Evolutionary conservation across 2,329 filamentous ascomycete genomes (phyloP).

Genomic region (Teratosphaeriaceae sp.): DNA sequence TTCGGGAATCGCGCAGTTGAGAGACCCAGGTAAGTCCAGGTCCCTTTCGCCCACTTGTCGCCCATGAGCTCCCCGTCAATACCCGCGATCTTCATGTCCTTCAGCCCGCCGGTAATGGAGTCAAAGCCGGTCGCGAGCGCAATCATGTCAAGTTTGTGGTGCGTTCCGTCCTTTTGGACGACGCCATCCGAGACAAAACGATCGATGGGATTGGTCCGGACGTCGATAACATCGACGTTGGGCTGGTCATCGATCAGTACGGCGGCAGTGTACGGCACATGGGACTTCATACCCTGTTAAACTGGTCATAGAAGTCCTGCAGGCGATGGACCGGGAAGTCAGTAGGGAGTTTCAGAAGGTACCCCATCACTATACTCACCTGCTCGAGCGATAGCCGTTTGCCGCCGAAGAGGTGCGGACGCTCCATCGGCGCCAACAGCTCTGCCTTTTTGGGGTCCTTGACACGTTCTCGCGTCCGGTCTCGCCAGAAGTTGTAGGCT

Average conservation of each 20-base stretch:
- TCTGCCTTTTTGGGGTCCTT: conserved; percentile 39
- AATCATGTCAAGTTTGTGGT: conserved; percentile 41
- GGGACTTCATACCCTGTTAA: conserved; percentile 24
- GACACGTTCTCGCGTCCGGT: conserved; percentile 38
- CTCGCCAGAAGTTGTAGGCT: conserved; percentile 43
- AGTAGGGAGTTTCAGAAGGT: no score
- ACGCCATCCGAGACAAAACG: conserved; percentile 30
- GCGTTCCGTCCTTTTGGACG: conserved; percentile 31
- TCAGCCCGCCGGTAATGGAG: conserved; percentile 38
- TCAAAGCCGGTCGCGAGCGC: conserved; percentile 43
- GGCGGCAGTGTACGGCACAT: neutral
- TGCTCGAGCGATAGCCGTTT: conserved; percentile 44
- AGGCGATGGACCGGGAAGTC: no score
- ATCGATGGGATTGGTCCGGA: conserved; percentile 31
- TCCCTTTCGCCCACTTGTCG: conserved; percentile 34
- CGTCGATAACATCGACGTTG: conserved; percentile 38
- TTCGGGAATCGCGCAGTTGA: conserved; percentile 26
- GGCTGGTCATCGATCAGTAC: conserved; percentile 14
- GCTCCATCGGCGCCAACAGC: conserved; percentile 39
- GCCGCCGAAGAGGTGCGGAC: conserved; percentile 40
- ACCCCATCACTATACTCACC: no score
- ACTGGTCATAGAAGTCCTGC: conserved; percentile 41
- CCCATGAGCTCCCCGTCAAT: conserved; percentile 29
- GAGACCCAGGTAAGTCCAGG: conserved; percentile 34
- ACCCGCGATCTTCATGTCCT: conserved; percentile 30